phyloP scores from a whole-genome alignment of 2,329 filamentous ascomycete species.

The Ilyonectria robusta region DNA sequence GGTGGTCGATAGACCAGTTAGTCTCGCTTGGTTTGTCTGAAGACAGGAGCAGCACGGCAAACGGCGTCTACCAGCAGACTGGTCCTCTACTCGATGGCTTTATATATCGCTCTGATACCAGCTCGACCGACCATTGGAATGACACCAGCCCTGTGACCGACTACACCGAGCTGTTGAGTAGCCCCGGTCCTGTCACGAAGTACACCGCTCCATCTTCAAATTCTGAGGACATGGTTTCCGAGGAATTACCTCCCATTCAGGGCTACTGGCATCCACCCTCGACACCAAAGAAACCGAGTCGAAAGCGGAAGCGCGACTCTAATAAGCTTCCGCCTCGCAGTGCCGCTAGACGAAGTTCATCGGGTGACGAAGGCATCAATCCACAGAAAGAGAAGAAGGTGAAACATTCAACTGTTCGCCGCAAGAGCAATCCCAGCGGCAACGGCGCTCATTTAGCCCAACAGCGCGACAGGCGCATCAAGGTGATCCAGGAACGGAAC shows the following conservation, averaged over 20 bases:
- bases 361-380: neutral
- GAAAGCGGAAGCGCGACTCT: neutral
- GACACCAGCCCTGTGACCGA: neutral
- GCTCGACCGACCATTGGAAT: neutral
- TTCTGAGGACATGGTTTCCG: neutral
- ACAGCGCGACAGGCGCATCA: neutral
- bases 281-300: neutral
- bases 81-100: neutral
- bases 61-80: neutral
- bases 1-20: neutral
- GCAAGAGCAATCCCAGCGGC: neutral
- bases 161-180: neutral
- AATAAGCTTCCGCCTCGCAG: neutral
- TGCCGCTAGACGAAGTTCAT: neutral
- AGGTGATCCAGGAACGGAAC: conserved; percentile 36
- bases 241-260: neutral
- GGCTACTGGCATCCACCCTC: neutral
- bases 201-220: neutral
- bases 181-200: neutral
- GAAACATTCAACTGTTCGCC: neutral
- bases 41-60: neutral
- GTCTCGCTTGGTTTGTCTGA: neutral
- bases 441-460: neutral
- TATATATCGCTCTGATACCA: neutral
- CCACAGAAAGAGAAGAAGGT: too few species aligned